phyloP scores from a whole-genome alignment of 495 filamentous ascomycete genomes.

The Tetracladium marchalianum region DNA sequence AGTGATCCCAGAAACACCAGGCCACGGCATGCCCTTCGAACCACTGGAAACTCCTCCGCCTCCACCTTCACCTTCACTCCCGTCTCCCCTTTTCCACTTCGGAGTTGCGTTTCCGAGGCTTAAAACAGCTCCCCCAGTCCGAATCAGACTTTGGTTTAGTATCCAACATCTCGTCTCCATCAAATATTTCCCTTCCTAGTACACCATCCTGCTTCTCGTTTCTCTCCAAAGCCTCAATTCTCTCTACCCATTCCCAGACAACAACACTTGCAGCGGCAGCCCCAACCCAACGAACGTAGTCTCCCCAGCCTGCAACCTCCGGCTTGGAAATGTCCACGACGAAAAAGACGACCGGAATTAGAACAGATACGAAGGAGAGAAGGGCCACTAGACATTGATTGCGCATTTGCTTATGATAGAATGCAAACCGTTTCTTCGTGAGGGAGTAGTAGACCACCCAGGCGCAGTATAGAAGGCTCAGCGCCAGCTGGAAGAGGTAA shows the following conservation, averaged over 20 bases:
- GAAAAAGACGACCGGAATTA: constrained; percentile 93
- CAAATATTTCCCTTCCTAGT: constrained; percentile 86
- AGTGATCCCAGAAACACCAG: constrained; percentile 31
- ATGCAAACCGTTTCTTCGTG: constrained; percentile 86
- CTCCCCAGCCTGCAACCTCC: constrained; percentile 87
- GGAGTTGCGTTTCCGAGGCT: not conserved
- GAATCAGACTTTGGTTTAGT: constrained; percentile 44
- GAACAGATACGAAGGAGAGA: constrained; percentile 65
- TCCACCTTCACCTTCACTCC: constrained; percentile 5
- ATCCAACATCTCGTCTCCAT: constrained; percentile 93
- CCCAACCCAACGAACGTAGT: constrained; percentile 95
- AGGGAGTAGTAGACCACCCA: constrained; percentile 95
- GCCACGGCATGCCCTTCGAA: constrained; percentile 31
- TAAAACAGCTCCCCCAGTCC: constrained; percentile 12
- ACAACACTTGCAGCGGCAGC: constrained; percentile 93
- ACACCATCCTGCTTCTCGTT: constrained; percentile 96
- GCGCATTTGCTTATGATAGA: constrained; percentile 85
- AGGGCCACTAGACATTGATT: constrained; percentile 82
- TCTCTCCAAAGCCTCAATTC: constrained; percentile 92
- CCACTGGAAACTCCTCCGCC: constrained; percentile 16
- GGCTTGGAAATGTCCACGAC: constrained; percentile 85
- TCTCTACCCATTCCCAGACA: constrained; percentile 99
- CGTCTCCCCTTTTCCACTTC: not conserved
- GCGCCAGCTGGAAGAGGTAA: constrained; percentile 85
- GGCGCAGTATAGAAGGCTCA: constrained; percentile 83